Conservation (phyloP, 805 yeast species). For the Nakazawaea pomicola region DNA sequence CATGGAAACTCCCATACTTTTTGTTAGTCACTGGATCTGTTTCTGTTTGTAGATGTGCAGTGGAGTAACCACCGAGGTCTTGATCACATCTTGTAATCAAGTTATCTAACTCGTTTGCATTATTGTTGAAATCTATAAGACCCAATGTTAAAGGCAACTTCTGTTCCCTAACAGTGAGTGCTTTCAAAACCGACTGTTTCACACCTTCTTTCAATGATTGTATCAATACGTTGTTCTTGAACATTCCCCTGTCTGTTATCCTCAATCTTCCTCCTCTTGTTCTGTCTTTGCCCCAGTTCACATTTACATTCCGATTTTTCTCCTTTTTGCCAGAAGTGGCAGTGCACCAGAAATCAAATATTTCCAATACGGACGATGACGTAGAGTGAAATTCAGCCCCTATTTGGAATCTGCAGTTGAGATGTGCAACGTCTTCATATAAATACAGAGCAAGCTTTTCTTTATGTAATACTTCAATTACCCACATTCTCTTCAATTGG, state of each 20-base stretch:
- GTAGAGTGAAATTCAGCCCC: no score
- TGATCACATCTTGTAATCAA: conserved; percentile 64
- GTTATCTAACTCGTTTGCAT: conserved; percentile 39
- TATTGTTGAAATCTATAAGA: conserved; percentile 53
- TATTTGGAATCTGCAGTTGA: no score
- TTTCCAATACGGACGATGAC: no score
- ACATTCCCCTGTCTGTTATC: background rate
- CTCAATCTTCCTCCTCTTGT: no score
- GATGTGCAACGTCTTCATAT: no score
- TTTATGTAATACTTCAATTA: no score
- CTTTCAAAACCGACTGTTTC: background rate
- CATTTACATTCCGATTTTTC: no score
- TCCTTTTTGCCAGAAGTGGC: no score
- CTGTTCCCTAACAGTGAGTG: background rate
- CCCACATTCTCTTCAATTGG: no score
- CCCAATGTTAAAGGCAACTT: conserved; percentile 23
- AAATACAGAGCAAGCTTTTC: no score
- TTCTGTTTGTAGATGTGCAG: conserved; percentile 45
- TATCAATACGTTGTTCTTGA: background rate
- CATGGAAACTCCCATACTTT: conserved; percentile 60
- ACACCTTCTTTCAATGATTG: conserved; percentile 4
- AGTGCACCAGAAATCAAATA: no score
- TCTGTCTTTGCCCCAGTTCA: no score
- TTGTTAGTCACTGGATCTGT: conserved; percentile 23
- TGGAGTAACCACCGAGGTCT: conserved; percentile 75